These are phyloP conservation scores for Botrytis galanthina DNA, from an alignment of 2,329 filamentous ascomycete species.

Conservation along the genomic window DNA sequence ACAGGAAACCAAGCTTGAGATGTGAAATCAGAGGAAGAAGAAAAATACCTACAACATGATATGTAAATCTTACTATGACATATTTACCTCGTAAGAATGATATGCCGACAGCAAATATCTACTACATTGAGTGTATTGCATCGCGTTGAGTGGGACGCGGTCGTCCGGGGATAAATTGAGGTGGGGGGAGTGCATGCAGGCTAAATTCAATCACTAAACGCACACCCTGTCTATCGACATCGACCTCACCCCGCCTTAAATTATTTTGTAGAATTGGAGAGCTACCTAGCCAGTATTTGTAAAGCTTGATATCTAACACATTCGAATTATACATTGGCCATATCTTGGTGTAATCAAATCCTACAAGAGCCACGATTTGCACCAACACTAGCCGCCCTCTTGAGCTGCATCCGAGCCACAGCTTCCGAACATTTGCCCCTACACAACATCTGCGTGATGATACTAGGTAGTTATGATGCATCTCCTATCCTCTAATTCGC, in stretches of 20 bases:
- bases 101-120: neutral
- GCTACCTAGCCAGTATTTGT: neutral
- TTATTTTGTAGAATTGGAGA: neutral
- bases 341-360: neutral
- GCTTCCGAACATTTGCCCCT: neutral
- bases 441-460: neutral
- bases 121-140: neutral
- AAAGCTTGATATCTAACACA: neutral
- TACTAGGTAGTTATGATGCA: neutral
- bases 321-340: neutral
- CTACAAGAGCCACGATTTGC: neutral
- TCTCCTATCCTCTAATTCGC: neutral
- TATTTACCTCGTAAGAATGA: neutral
- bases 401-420: neutral
- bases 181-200: neutral
- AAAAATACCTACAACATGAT: neutral
- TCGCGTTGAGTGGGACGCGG: neutral
- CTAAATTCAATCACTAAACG: constrained; percentile 3
- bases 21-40: neutral
- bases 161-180: neutral
- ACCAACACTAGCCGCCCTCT: no score
- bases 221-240: neutral
- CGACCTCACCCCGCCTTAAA: neutral
- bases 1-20: neutral
- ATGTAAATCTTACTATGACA: neutral